Evolutionary conservation across 1,284 basidiomycete genomes (phyloP), one percentile per base, ranked within the genome.

Genomic region (Puccinia hordei): DNA sequence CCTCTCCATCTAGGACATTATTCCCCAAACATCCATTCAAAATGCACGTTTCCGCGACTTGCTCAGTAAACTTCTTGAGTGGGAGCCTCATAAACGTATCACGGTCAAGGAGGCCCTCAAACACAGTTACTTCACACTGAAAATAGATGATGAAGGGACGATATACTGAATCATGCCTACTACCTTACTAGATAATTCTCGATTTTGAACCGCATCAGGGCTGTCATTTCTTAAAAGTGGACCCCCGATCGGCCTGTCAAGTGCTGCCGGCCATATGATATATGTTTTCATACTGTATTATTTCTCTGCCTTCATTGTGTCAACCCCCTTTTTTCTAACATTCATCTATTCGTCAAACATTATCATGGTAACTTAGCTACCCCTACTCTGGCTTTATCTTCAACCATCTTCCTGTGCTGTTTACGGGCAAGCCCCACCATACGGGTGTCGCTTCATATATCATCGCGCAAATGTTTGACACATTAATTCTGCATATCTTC

Each of bases 71-170:
- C 88, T 99, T 81, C 89, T 99, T 66, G 91, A 91, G 81, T 99
- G 96, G 86, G 96, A 99, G 86, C 94, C 95, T 49, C 89, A 89
- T 1, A 90, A 93, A 83, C 91, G 95, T 83, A 91, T 95, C 83
- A 91, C 91, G 24, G 94, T 97, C 63, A 89, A 90, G 84, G 91
- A 94, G 65, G 95, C 95, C 27, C 89, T 98, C 80, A 89, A 89
- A 80, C 95, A 97, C 85, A 91, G 92, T 8, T 98, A 94, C 86
- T 93, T 96, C 66, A 80, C 66, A 17, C 69, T 80, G 13, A 80
- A 80, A 53, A 80, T 80, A 61, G 77, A 80, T 51, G 77, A 80
- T 65, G 77, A 80, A 63, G 77, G 77, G 30, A 80, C 77, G 24
- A 44, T 53, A 22, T 78, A 69, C 66, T 78, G 59, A 63, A 55